Percentiles rank a stretch among this genome's conserved stretches.
These are phyloP conservation scores for Hypocreales sp. DNA, from an alignment of 2,329 filamentous ascomycete species.

Conservation along the genomic window DNA sequence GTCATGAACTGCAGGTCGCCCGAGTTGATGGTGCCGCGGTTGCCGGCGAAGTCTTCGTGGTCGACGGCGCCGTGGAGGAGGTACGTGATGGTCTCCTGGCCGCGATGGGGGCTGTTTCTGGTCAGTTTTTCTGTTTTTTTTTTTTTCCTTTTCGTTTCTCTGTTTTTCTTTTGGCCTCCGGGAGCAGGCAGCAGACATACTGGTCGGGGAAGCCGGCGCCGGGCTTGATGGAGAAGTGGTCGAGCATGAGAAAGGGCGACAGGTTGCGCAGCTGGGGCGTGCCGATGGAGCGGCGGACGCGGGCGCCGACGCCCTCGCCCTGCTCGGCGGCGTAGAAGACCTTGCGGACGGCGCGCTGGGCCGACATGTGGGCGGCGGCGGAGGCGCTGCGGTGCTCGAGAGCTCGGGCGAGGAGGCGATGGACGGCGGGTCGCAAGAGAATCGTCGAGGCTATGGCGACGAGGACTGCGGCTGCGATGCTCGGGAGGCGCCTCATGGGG, in stretches of 20 bases:
- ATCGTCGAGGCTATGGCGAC: no score
- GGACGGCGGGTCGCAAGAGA: no score
- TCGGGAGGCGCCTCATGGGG: no score
- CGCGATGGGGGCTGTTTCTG: conserved; percentile 45
- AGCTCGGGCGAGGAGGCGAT: no score
- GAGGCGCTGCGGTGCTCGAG: no score
- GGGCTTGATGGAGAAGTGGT: conserved; percentile 70
- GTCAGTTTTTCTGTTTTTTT: no score
- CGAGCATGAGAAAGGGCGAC: conserved; percentile 89
- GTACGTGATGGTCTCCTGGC: conserved; percentile 83
- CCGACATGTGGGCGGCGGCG: conserved; percentile 36
- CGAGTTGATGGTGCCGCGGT: conserved; percentile 65
- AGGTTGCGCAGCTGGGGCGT: conserved; percentile 73
- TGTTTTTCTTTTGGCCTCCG: no score
- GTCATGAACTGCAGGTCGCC: conserved; percentile 99
- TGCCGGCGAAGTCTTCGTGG: conserved; percentile 83
- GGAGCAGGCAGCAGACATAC: conserved; percentile 10
- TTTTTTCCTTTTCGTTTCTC: no score
- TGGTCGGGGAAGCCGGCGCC: conserved; percentile 88
- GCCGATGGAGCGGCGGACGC: conserved; percentile 76
- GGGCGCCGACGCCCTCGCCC: conserved; percentile 74
- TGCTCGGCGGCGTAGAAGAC: conserved; percentile 76
- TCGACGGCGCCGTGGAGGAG: conserved; percentile 73
- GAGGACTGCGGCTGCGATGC: no score
- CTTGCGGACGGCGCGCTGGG: conserved; percentile 63